phyloP scores from a whole-genome alignment of 306 rosid species.

The Cyamopsis tetragonoloba region DNA sequence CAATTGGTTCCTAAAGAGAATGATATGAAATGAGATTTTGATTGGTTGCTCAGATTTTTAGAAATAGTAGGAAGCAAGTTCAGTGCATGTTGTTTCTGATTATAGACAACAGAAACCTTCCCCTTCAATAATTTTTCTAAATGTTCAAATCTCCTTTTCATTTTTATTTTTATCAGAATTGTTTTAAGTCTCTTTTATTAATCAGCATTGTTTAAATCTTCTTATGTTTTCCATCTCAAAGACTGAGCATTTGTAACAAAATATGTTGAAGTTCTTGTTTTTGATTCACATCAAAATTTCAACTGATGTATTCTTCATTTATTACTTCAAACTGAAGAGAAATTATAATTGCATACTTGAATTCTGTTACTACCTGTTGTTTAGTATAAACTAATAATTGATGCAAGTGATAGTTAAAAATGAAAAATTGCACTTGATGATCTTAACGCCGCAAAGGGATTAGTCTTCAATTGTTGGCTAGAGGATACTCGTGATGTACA shows the following conservation, averaged over 20 bases:
- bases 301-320: constrained; percentile 14
- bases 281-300: constrained; percentile 3
- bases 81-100: constrained; percentile 5
- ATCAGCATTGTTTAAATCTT: not conserved
- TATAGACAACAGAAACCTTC: not conserved
- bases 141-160: too few species aligned
- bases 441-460: too few species aligned
- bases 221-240: constrained; percentile 14
- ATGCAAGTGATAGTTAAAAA: constrained; percentile 5
- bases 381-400: not conserved
- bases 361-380: not conserved
- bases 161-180: too few species aligned
- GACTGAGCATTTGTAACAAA: not conserved
- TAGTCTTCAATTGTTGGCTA: too few species aligned
- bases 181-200: too few species aligned
- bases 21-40: constrained; percentile 22
- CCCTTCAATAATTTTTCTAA: not conserved
- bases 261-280: constrained; percentile 11
- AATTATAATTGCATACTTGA: not conserved
- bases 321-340: not conserved
- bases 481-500: too few species aligned
- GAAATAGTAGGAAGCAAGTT: constrained; percentile 7
- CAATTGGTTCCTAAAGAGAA: constrained; percentile 17
- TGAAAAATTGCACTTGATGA: not conserved
- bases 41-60: constrained; percentile 6